Percentiles rank a stretch among this genome's conserved stretches.
Evolutionary conservation across 164 flowering plant genomes (phyloP).

Genomic region (Paratinospora sagittata): DNA sequence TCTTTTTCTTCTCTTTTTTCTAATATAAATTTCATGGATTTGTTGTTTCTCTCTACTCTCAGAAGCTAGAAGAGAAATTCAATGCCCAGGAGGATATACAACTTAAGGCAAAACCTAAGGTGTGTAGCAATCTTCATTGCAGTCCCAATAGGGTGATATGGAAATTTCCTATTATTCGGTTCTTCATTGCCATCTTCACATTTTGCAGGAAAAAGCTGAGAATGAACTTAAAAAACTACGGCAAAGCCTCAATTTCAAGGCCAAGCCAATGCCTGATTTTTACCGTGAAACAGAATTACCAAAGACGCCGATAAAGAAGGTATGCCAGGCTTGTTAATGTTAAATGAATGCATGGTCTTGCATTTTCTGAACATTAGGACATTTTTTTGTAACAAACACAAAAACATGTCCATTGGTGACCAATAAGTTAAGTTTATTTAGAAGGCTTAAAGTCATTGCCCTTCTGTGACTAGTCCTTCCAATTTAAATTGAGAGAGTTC

Average conservation of each 20-base stretch:
- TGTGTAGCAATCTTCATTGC: constrained; percentile 7
- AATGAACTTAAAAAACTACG: constrained; percentile 21
- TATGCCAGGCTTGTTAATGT: constrained; percentile 11
- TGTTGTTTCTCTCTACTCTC: constrained; percentile 35
- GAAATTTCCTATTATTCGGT: not conserved
- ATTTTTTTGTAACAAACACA: not conserved
- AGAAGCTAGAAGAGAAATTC: constrained; percentile 56
- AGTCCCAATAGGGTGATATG: not conserved
- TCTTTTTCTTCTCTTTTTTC: not conserved
- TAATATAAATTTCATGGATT: too few species aligned
- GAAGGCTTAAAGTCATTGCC: not conserved
- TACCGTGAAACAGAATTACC: constrained; percentile 19
- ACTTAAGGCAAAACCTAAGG: constrained; percentile 41
- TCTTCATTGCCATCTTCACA: not conserved
- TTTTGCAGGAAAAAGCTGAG: constrained; percentile 39
- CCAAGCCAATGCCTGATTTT: constrained; percentile 29
- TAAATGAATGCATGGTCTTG: not conserved
- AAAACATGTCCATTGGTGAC: not conserved
- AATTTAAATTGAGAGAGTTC: too few species aligned
- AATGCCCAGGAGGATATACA: constrained; percentile 38
- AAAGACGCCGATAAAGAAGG: constrained; percentile 34
- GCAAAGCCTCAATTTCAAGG: constrained; percentile 30
- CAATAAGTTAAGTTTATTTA: not conserved
- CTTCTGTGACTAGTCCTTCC: not conserved
- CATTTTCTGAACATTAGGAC: not conserved